Conservation (phyloP, 352 stramenopile genomes). For the Lagenidium sp. region DNA sequence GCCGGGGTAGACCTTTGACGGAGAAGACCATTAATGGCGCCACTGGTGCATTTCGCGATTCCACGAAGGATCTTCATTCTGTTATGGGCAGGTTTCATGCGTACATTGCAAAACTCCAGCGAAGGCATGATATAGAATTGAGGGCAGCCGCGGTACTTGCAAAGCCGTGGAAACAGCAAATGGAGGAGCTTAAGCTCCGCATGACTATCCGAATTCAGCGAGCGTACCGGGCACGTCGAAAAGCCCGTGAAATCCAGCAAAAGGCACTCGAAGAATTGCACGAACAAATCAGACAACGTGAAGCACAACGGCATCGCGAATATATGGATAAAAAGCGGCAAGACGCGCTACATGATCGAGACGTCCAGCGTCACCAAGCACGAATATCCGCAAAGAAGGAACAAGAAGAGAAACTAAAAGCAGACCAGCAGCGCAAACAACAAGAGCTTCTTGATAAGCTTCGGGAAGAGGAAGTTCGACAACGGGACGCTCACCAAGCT, state of each 20-base stretch:
- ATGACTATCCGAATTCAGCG: conserved; percentile 73
- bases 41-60: too few species aligned
- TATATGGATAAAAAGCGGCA: conserved; percentile 49
- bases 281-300: conserved; percentile 38
- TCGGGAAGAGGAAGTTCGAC: conserved; percentile 34
- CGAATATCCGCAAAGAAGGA: conserved; percentile 41
- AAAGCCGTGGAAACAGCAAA: conserved; percentile 60
- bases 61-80: too few species aligned
- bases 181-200: conserved; percentile 50
- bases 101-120: conserved; percentile 38
- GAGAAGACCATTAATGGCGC: too few species aligned
- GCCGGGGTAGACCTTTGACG: background rate
- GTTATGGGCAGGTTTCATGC: conserved; percentile 55
- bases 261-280: conserved; percentile 38
- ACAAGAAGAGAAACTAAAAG: conserved; percentile 31
- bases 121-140: conserved; percentile 43
- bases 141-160: conserved; percentile 40
- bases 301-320: conserved; percentile 35
- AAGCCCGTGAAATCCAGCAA: conserved; percentile 27
- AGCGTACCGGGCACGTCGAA: conserved; percentile 38
- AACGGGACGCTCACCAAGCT: conserved; percentile 19
- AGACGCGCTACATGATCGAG: conserved; percentile 38
- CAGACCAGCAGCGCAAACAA: conserved; percentile 28
- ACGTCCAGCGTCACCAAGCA: conserved; percentile 42
- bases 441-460: conserved; percentile 34